These are phyloP conservation scores for Fusarium redolens DNA, from an alignment of 2,329 filamentous ascomycete genomes.

Conservation along the genomic window DNA sequence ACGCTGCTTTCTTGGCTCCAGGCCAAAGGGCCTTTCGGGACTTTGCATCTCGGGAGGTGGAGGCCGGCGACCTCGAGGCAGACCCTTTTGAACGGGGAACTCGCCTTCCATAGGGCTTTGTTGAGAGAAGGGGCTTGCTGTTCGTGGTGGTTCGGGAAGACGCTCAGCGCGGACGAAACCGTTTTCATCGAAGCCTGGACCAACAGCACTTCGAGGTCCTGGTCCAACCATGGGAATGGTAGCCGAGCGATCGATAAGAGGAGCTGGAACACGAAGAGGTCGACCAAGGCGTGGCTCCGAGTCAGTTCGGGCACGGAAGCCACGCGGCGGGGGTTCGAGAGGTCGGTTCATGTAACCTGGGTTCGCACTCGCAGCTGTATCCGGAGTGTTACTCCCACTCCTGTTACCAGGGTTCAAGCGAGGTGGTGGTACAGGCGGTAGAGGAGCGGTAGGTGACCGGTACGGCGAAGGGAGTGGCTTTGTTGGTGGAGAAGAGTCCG, in stretches of 20 bases:
- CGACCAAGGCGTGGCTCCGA: slow-evolving; percentile 39
- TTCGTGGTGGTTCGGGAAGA: slow-evolving; percentile 32
- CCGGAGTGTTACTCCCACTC: slow-evolving; percentile 17
- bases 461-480: slow-evolving; percentile 29
- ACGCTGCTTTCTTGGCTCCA: slow-evolving; percentile 38
- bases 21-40: slow-evolving; percentile 15
- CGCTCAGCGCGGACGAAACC: slow-evolving; percentile 35
- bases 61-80: slow-evolving; percentile 51
- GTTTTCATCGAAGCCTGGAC: slow-evolving; percentile 35
- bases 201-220: slow-evolving; percentile 40
- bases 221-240: slow-evolving; percentile 10
- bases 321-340: slow-evolving; percentile 43
- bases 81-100: slow-evolving; percentile 50
- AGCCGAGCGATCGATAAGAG: slow-evolving; percentile 30
- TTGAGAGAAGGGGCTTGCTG: slow-evolving; percentile 45
- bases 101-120: slow-evolving; percentile 47
- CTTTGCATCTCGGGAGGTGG: slow-evolving; percentile 13
- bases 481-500: slow-evolving; percentile 21
- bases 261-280: slow-evolving; percentile 40
- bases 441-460: slow-evolving; percentile 22
- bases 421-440: slow-evolving; percentile 29
- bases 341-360: slow-evolving; percentile 38
- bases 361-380: slow-evolving; percentile 1
- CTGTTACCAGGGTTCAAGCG: slow-evolving; percentile 20
- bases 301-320: slow-evolving; percentile 44